phyloP scores from a whole-genome alignment of 768 basidiomycete genomes.

The Termitomyces sp. region DNA sequence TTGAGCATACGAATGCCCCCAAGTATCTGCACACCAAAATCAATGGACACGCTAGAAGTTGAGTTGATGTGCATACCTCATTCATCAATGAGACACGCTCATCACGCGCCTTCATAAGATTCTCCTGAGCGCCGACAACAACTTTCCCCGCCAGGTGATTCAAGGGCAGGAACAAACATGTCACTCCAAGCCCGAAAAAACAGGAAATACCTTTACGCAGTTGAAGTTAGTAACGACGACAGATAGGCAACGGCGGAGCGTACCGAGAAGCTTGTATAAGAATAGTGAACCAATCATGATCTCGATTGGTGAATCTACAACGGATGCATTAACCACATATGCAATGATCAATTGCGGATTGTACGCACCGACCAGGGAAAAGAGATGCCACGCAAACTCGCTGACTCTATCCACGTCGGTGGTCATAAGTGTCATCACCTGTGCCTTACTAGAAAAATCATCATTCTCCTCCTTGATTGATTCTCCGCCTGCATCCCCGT shows the following conservation, averaged over 20 bases:
- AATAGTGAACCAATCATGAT: slow-evolving; percentile 69
- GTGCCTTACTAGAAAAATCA: slow-evolving; percentile 61
- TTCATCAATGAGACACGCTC: slow-evolving; percentile 92
- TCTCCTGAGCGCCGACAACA: slow-evolving; percentile 73
- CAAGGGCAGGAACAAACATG: slow-evolving; percentile 65
- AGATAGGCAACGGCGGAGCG: slow-evolving; percentile 11
- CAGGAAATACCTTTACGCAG: slow-evolving; percentile 49
- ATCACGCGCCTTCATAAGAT: slow-evolving; percentile 88
- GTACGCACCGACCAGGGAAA: slow-evolving; percentile 58
- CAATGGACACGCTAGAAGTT: not conserved
- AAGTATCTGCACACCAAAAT: slow-evolving; percentile 46
- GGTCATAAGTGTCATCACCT: slow-evolving; percentile 96
- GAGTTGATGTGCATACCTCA: slow-evolving; percentile 31
- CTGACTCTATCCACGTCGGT: slow-evolving; percentile 89
- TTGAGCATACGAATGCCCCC: slow-evolving; percentile 92
- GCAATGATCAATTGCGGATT: not conserved
- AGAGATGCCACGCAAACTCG: slow-evolving; percentile 78
- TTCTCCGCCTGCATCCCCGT: slow-evolving; percentile 8
- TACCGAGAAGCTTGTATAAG: slow-evolving; percentile 73
- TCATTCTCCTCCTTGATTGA: slow-evolving; percentile 33
- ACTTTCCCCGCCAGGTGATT: slow-evolving; percentile 84
- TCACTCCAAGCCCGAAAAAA: slow-evolving; percentile 73
- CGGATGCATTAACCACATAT: not conserved
- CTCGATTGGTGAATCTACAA: slow-evolving; percentile 73
- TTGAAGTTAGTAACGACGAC: not conserved